These are phyloP conservation scores for Euphorbia lathyris DNA, from an alignment of 345 rosid genomes.

Conservation along the genomic window DNA sequence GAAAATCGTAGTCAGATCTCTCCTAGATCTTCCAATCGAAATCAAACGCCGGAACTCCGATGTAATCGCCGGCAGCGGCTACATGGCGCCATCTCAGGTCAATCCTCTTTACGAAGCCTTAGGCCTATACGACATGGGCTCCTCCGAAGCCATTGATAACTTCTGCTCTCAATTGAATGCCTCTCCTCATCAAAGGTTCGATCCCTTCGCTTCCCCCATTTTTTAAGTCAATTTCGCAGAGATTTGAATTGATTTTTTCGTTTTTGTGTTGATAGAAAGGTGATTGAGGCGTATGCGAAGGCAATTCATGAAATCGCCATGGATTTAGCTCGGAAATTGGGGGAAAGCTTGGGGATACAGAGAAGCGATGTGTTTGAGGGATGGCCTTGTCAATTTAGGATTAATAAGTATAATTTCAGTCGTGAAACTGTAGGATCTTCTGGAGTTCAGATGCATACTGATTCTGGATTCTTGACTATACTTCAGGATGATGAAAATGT, in stretches of 20 bases:
- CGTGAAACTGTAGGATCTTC: constrained; percentile 58
- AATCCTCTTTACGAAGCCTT: constrained; percentile 86
- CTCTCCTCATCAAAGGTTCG: constrained; percentile 71
- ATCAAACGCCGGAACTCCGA: constrained; percentile 53
- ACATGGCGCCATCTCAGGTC: constrained; percentile 42
- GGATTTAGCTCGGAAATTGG: constrained; percentile 51
- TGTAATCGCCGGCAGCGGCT: constrained; percentile 73
- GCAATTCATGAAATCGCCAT: constrained; percentile 50
- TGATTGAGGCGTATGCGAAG: constrained; percentile 50
- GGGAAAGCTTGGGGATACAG: constrained; percentile 45
- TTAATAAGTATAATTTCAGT: constrained; percentile 71
- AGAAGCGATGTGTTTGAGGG: constrained; percentile 35
- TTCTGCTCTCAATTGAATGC: constrained; percentile 73
- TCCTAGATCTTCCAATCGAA: constrained; percentile 64
- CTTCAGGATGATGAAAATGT: constrained; percentile 79
- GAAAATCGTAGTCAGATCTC: constrained; percentile 57
- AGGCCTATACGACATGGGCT: constrained; percentile 70
- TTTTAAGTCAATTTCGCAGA: too few relatives aligned
- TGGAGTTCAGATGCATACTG: constrained; percentile 77
- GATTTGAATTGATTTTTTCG: not conserved
- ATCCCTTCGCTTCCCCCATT: too few relatives aligned
- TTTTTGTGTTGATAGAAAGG: constrained; percentile 39
- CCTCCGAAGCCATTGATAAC: constrained; percentile 48
- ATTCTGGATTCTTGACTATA: constrained; percentile 67
- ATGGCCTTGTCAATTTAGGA: constrained; percentile 87